These are phyloP conservation scores for Straminergon stramineum DNA, from an alignment of 225 moss, liverwort and hornwort genomes.

Conservation along the genomic window DNA sequence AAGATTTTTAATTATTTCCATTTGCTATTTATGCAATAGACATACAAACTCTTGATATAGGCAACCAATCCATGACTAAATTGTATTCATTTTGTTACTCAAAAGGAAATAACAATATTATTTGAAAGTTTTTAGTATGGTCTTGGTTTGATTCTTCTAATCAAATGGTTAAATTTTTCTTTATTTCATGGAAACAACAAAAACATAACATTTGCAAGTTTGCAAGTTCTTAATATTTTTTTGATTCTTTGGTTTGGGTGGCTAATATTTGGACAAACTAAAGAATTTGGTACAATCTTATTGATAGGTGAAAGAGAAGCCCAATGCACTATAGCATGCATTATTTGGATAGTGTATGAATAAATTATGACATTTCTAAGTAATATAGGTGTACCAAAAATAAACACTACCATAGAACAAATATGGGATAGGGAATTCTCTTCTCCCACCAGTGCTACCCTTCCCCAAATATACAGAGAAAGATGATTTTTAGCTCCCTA, in stretches of 20 bases:
- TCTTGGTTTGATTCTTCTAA: neutral
- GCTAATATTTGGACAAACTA: neutral
- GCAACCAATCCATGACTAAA: neutral
- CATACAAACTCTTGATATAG: neutral
- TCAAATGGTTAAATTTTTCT: neutral
- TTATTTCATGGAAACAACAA: neutral
- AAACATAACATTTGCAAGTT: neutral
- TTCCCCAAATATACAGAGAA: too few relatives aligned
- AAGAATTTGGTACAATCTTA: neutral
- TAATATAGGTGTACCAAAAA: neutral
- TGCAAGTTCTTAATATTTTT: neutral
- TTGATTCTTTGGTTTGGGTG: neutral
- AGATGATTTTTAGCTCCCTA: too few relatives aligned
- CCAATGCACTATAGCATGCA: neutral
- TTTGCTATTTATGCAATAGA: accelerated
- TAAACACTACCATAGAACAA: too few relatives aligned
- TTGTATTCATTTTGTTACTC: neutral
- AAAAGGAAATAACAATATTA: neutral
- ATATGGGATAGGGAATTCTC: too few relatives aligned
- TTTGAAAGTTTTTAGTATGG: neutral
- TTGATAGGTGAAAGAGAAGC: accelerated
- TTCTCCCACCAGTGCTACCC: too few relatives aligned
- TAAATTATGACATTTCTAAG: neutral
- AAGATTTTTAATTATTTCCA: neutral
- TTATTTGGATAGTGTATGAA: neutral